Evolutionary conservation across 257 asterid genomes (phyloP).

Genomic region (Plantago ovata): DNA sequence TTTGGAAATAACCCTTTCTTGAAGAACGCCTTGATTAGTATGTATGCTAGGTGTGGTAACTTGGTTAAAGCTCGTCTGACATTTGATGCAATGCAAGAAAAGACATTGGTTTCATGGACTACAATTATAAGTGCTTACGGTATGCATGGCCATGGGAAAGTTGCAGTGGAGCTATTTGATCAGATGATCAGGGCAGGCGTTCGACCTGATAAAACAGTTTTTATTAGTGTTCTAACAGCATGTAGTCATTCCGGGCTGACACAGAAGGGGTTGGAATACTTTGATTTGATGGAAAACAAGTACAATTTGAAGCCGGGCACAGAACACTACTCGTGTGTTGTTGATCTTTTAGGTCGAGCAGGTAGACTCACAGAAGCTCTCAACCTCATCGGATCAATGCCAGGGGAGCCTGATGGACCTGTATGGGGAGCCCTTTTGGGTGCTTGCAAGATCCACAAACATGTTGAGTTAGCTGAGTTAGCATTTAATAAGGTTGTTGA

Average conservation of each 20-base stretch:
- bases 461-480: conserved; percentile 62
- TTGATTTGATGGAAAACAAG: conserved; percentile 53
- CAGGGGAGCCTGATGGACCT: conserved; percentile 74
- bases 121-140: conserved; percentile 85
- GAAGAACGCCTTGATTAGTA: conserved; percentile 67
- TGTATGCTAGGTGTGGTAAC: conserved; percentile 91
- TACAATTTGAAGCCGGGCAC: conserved; percentile 46
- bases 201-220: conserved; percentile 62
- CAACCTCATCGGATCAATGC: conserved; percentile 55
- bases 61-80: conserved; percentile 53
- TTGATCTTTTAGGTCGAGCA: conserved; percentile 84
- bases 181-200: conserved; percentile 55
- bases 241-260: conserved; percentile 93
- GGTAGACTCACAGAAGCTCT: conserved; percentile 67
- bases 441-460: conserved; percentile 86
- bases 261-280: conserved; percentile 59
- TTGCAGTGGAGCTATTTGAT: conserved; percentile 69
- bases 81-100: conserved; percentile 59
- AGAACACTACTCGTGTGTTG: conserved; percentile 80
- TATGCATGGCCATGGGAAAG: conserved; percentile 72
- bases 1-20: conserved; percentile 46
- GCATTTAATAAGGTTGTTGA: conserved; percentile 68
- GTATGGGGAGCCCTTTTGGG: conserved; percentile 97
- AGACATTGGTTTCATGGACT: conserved; percentile 86
- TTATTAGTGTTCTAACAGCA: conserved; percentile 65